These are phyloP conservation scores for Leishmania major DNA, from an alignment of 208 protist genomes.

Conservation along the genomic window DNA sequence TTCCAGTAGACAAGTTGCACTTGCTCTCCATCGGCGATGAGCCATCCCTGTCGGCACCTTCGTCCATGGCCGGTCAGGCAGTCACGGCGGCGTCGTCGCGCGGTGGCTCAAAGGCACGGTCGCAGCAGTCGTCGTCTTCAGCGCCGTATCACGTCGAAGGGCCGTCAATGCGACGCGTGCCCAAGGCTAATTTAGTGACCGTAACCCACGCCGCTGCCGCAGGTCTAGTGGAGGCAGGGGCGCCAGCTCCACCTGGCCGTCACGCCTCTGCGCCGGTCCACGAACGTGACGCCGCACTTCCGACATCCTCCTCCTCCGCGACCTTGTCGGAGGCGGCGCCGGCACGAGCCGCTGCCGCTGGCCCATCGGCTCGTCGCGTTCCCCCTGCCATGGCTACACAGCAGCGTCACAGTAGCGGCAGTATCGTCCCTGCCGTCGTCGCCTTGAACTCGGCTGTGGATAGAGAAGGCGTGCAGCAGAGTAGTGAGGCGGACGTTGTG, in stretches of 20 bases:
- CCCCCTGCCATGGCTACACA: conserved; percentile 15
- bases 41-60: neutral
- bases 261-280: neutral
- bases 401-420: conserved; percentile 2
- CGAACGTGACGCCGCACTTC: neutral
- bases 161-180: conserved; percentile 52
- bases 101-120: neutral
- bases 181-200: conserved; percentile 25
- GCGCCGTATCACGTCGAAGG: conserved; percentile 28
- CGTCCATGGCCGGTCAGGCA: neutral
- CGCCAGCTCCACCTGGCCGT: no score
- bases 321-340: conserved; percentile 3
- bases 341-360: conserved; percentile 5
- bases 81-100: neutral
- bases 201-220: conserved; percentile 18
- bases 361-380: conserved; percentile 32
- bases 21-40: conserved; percentile 46
- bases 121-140: neutral
- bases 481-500: conserved; percentile 25
- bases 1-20: conserved; percentile 79
- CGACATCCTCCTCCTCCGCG: neutral
- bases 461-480: conserved; percentile 1
- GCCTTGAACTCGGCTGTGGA: neutral
- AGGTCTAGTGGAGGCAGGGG: neutral
- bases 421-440: neutral